Evolutionary conservation across 495 filamentous ascomycete genomes (phyloP).

Genomic region (Aspergillus heteromorphus): DNA sequence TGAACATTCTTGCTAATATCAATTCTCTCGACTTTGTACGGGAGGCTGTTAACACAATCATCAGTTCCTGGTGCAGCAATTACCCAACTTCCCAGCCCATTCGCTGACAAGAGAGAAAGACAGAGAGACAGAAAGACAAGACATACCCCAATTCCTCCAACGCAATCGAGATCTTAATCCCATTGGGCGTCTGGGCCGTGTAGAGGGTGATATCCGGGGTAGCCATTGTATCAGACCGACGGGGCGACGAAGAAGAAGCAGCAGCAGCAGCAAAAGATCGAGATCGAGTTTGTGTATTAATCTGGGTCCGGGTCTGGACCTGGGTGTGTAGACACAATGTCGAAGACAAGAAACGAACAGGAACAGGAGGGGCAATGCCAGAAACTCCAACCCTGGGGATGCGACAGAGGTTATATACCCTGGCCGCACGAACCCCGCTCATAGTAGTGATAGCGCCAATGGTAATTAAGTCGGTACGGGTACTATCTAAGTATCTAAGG

Average conservation of each 20-base stretch:
- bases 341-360: too few relatives aligned
- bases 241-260: not conserved
- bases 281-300: too few relatives aligned
- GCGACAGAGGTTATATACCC: not conserved
- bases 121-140: not conserved
- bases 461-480: too few relatives aligned
- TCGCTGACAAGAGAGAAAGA: too few relatives aligned
- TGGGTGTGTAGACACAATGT: not conserved
- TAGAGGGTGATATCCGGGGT: constrained; percentile 45
- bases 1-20: constrained; percentile 68
- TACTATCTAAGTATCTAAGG: too few relatives aligned
- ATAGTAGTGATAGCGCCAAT: too few relatives aligned
- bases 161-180: constrained; percentile 75
- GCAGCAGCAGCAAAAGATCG: too few relatives aligned
- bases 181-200: constrained; percentile 50
- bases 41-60: too few relatives aligned
- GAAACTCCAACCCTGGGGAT: not conserved
- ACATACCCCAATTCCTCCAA: constrained; percentile 75
- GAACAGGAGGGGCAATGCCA: not conserved
- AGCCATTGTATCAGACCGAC: constrained; percentile 19
- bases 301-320: not conserved
- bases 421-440: not conserved
- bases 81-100: too few relatives aligned
- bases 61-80: too few relatives aligned
- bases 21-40: constrained; percentile 64